These are phyloP conservation scores for Angomonas deanei DNA, from an alignment of 208 protist species.

Conservation along the genomic window DNA sequence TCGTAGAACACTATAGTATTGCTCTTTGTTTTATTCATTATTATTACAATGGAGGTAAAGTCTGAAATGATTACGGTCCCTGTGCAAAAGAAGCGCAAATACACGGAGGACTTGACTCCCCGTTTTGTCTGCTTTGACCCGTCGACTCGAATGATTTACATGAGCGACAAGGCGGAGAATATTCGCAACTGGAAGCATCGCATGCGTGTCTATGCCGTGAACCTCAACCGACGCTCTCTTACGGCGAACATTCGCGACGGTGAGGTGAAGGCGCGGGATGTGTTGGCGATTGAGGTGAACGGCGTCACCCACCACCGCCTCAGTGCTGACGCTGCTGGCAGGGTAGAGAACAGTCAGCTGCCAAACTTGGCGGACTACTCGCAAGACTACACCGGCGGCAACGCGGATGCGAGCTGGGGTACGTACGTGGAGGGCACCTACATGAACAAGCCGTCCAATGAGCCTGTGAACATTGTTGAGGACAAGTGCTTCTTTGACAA, in stretches of 20 bases:
- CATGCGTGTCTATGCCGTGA: slow-evolving; percentile 37
- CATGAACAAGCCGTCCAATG: slow-evolving; percentile 5
- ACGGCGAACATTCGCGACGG: slow-evolving; percentile 17
- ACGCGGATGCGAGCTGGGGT: slow-evolving; percentile 1
- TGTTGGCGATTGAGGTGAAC: slow-evolving; percentile 19
- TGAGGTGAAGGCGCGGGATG: slow-evolving; percentile 15
- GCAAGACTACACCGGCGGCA: slow-evolving; percentile 4
- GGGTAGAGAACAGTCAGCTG: slow-evolving; percentile 18
- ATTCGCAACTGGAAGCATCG: slow-evolving; percentile 27
- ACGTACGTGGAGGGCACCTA: slow-evolving; percentile 13
- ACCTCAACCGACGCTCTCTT: background rate
- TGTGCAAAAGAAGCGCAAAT: slow-evolving; percentile 41
- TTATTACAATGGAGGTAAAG: background rate
- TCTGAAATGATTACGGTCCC: slow-evolving; percentile 17
- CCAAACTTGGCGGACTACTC: slow-evolving; percentile 13
- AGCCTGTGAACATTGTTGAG: slow-evolving; percentile 11
- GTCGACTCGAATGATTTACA: slow-evolving; percentile 29
- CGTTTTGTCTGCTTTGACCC: slow-evolving; percentile 36
- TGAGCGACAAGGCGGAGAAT: slow-evolving; percentile 27
- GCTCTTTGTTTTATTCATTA: slow-evolving; percentile 5
- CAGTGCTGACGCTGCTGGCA: slow-evolving; percentile 5
- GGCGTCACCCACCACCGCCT: slow-evolving; percentile 19
- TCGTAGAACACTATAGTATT: background rate
- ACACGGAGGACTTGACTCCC: slow-evolving; percentile 12
- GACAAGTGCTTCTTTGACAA: slow-evolving; percentile 22